Evolutionary conservation across 2,329 filamentous ascomycete species (phyloP).

Genomic region (Diaporthe vaccinii): DNA sequence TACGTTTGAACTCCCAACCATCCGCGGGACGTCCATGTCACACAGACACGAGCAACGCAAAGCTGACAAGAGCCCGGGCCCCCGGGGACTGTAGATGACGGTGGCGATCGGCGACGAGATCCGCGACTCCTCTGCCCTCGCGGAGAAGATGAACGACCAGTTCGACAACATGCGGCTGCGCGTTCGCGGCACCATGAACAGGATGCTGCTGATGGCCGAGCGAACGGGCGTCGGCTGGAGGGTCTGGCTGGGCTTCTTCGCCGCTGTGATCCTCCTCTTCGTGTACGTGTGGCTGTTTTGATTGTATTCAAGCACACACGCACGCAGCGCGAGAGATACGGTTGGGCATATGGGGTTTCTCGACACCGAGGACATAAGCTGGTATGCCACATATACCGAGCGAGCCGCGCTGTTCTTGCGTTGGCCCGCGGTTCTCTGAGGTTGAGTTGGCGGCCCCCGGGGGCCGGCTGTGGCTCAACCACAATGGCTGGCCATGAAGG

Average conservation of each 20-base stretch:
- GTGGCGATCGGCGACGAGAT: slow-evolving; percentile 96
- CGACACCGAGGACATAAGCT: neutral
- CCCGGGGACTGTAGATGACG: slow-evolving; percentile 74
- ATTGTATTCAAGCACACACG: slow-evolving; percentile 44
- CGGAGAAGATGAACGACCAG: slow-evolving; percentile 95
- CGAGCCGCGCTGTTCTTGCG: neutral
- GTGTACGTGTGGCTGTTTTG: slow-evolving; percentile 93
- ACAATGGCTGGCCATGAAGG: slow-evolving; percentile 20
- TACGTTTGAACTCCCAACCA: slow-evolving; percentile 61
- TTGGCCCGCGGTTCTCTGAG: neutral
- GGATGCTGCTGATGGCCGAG: slow-evolving; percentile 97
- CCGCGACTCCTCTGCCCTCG: slow-evolving; percentile 86
- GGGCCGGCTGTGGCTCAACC: neutral
- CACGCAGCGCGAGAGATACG: neutral
- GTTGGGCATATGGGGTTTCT: neutral
- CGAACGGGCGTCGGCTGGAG: slow-evolving; percentile 95
- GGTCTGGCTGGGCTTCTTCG: slow-evolving; percentile 92
- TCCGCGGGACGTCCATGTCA: neutral
- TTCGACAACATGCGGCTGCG: slow-evolving; percentile 89
- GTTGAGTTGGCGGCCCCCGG: neutral
- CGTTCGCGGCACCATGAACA: slow-evolving; percentile 92
- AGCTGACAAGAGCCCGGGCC: slow-evolving; percentile 18
- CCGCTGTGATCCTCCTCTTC: slow-evolving; percentile 85
- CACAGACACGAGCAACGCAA: neutral
- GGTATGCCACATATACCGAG: neutral